Evolutionary conservation across 2,329 filamentous ascomycete genomes (phyloP), one percentile per base, ranked within the genome.

Genomic region (Diatrype stigma): DNA sequence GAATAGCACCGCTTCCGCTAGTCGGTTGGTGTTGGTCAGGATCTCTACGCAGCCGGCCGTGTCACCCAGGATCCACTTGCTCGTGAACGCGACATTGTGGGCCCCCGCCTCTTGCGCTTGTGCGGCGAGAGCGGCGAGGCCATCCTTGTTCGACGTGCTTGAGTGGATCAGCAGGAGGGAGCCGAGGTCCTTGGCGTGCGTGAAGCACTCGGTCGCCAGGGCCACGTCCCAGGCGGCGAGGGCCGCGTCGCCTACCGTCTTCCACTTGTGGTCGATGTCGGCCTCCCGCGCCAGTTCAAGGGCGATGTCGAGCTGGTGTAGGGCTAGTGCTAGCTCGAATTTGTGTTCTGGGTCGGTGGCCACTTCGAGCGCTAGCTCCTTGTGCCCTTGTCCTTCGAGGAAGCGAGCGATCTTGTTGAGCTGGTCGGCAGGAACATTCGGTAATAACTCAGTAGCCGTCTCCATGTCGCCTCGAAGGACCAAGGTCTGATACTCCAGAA

Each of bases 371-470:
- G 94, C 94, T 58, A 96, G 81, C 63, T 97, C 93, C 73, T 97
- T 97, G 73, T 96, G 90, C 38, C 93, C 93, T 71, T 99, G 94
- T 2, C 94, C 94, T 70, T 97, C 94, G 48, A 99, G 79, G 79
- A 99, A 99, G 21, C 94, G 86, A 3, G 94, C 94, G 61, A 99
- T 95, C 76, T 97, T 97, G 79, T 96, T 96, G 70, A 96, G 88
- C 70, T 99, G 91, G 57, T 96, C 90, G n/a, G 85, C 76, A 0
- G 93, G 91, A 35, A 99, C 92, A 19, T 87, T 87, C 4, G 84
- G 77, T 16, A 99, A 82, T 56, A 96, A 79, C 67, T 96, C 91
- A 10, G 87, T 86, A 0, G 94, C 94, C 14, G 90, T 84, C 57
- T 97, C 94, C 78, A 97, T 87, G 62, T 99, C 94, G 47, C 88